These are phyloP conservation scores for Kwoniella dendrophila DNA, from an alignment of 768 basidiomycete genomes.

Conservation along the genomic window DNA sequence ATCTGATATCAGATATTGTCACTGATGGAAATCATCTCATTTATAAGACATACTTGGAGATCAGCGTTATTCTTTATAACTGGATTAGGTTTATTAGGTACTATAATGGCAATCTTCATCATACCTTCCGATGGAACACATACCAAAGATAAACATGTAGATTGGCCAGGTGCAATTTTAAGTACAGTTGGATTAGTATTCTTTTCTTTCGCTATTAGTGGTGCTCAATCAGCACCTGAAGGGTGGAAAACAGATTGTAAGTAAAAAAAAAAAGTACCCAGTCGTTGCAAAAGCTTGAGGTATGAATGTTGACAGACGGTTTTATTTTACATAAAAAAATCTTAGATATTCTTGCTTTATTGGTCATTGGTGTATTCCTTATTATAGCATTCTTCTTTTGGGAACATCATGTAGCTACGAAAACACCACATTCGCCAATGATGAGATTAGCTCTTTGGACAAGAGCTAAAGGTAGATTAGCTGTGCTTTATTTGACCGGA, in stretches of 20 bases:
- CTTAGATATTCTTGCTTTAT: constrained; percentile 73
- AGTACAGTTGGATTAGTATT: constrained; percentile 69
- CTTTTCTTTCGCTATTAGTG: constrained; percentile 72
- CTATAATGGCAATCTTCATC: constrained; percentile 63
- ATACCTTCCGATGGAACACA: constrained; percentile 65
- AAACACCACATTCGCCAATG: constrained; percentile 42
- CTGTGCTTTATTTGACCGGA: constrained; percentile 44
- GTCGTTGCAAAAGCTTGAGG: background rate
- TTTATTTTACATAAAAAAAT: background rate
- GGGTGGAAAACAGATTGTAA: constrained; percentile 67
- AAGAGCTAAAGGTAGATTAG: constrained; percentile 44
- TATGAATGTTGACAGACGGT: constrained; percentile 3
- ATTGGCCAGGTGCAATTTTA: constrained; percentile 75
- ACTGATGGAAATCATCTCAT: background rate
- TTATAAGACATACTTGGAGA: constrained; percentile 63
- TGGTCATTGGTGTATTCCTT: constrained; percentile 67
- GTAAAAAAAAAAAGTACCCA: too few relatives aligned
- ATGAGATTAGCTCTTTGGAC: constrained; percentile 53
- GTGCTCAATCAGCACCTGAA: constrained; percentile 65
- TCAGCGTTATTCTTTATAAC: constrained; percentile 66
- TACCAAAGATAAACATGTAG: constrained; percentile 59
- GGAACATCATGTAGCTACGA: constrained; percentile 66
- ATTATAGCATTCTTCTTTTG: constrained; percentile 66
- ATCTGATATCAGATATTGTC: background rate
- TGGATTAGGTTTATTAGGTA: constrained; percentile 63